phyloP scores from a whole-genome alignment of 768 basidiomycete species.

The Stropharia rugosoannulata region DNA sequence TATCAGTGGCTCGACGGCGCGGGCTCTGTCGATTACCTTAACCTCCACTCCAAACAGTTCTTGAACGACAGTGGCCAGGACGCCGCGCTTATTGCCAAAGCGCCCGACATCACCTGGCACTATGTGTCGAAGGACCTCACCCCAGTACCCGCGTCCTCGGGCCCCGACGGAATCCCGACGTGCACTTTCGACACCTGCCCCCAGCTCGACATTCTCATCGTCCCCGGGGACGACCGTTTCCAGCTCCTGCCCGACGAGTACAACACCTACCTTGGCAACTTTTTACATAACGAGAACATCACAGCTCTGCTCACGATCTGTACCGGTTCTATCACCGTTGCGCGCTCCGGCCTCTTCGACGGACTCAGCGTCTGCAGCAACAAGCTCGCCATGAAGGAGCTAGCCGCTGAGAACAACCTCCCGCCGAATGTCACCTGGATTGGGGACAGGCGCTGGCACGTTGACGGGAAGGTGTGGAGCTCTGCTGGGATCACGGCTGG shows the following conservation, averaged over 20 bases:
- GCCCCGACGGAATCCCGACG: constrained; percentile 18
- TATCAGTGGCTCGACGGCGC: constrained; percentile 23
- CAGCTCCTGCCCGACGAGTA: constrained; percentile 11
- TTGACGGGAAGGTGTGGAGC: constrained; percentile 28
- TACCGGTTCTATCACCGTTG: constrained; percentile 19
- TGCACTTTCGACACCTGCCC: constrained; percentile 20
- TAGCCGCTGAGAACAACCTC: constrained; percentile 9
- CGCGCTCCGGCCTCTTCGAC: constrained; percentile 21
- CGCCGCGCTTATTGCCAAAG: constrained; percentile 12
- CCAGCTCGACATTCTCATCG: constrained; percentile 22
- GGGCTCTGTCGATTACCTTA: constrained; percentile 21
- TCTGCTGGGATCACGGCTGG: constrained; percentile 24
- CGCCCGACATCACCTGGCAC: constrained; percentile 20
- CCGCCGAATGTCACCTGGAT: constrained; percentile 26
- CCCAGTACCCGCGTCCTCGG: constrained; percentile 16
- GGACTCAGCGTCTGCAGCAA: constrained; percentile 20
- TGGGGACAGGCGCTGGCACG: constrained; percentile 21
- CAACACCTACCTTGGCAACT: constrained; percentile 16
- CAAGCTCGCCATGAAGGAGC: constrained; percentile 14
- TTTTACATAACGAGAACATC: constrained; percentile 12
- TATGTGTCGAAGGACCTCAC: constrained; percentile 18
- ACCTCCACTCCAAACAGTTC: constrained; percentile 15
- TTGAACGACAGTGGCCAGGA: background rate
- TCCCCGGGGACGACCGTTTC: constrained; percentile 20
- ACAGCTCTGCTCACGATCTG: constrained; percentile 22